Evolutionary conservation across 2,329 filamentous ascomycete genomes (phyloP), one percentile per base, ranked within the genome.

Genomic region (Fusarium ramigenum): DNA sequence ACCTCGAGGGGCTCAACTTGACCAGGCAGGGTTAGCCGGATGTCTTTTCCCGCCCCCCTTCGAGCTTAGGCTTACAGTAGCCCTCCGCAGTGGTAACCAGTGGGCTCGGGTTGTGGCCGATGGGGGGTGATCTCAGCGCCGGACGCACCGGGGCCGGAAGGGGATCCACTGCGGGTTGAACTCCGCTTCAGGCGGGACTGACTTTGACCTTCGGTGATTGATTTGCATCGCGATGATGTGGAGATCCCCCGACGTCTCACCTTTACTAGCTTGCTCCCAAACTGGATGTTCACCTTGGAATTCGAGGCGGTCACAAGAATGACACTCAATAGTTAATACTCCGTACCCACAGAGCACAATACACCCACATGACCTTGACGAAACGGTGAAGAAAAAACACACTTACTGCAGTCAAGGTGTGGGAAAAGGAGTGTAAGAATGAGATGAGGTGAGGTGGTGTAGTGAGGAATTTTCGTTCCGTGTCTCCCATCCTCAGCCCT

Each of bases 51-150:
- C 75, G 75, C 75, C 75, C 75, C 75, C 61, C 72, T 65, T 71
- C 68, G 49, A 60, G 60, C 60, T 36, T 57, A 39, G 50, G 19
- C 50, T 53, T 21, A 21, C 34, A 53, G 50, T 39, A 53, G 50
- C 34, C 50, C 32, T 53, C 50, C 50, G n/a, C 34, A 53, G 34
- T 53, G 49, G 49, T 25, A 57, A 60, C 67, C 67, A 68, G 70
- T 62, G 74, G 70, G 66, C 68, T 77, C 75, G 75, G 75, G 59
- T 72, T 70, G 53, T 77, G 75, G 70, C 75, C 75, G 75, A 77
- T 76, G 75, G 75, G 63, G 75, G 65, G 64, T 57, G 64, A 69
- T 52, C 62, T 61, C 54, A 63, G 40, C 62, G 64, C 70, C 74
- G 70, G 69, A 70, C 64, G 62, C 44, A 75, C 65, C 75, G 74